Evolutionary conservation across 2,329 filamentous ascomycete genomes (phyloP).

Genomic region (Fonsecaea monophora): DNA sequence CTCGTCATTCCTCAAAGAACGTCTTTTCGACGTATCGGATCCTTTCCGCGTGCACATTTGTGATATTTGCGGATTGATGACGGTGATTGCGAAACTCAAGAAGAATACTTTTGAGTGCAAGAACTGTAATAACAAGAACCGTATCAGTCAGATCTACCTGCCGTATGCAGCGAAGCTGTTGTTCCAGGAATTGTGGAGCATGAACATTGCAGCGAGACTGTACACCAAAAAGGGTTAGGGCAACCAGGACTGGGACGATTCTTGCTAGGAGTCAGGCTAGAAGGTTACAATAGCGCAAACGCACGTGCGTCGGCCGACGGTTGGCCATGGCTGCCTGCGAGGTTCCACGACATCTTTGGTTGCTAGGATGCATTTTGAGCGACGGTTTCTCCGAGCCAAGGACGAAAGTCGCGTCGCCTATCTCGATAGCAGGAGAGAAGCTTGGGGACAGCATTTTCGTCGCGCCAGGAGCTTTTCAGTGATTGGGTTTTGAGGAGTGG

Average conservation of each 20-base stretch:
- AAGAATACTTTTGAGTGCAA: slow-evolving; percentile 97
- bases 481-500: background rate
- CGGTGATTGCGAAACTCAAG: slow-evolving; percentile 92
- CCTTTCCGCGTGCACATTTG: slow-evolving; percentile 98
- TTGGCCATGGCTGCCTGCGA: background rate
- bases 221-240: slow-evolving; percentile 70
- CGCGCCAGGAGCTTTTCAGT: background rate
- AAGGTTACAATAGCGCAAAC: background rate
- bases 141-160: slow-evolving; percentile 96
- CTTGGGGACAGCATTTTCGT: background rate
- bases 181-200: slow-evolving; percentile 96
- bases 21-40: slow-evolving; percentile 95
- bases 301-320: background rate
- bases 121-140: slow-evolving; percentile 98
- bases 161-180: slow-evolving; percentile 97
- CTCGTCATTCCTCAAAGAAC: slow-evolving; percentile 94
- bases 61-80: slow-evolving; percentile 99
- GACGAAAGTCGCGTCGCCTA: background rate
- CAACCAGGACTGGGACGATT: background rate
- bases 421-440: background rate
- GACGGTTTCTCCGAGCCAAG: slow-evolving; percentile 2
- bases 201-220: slow-evolving; percentile 98
- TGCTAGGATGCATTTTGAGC: background rate
- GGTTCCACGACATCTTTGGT: background rate
- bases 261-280: background rate